Evolutionary conservation across 2,329 filamentous ascomycete genomes (phyloP).

Genomic region (Dactylellina parvicollis): DNA sequence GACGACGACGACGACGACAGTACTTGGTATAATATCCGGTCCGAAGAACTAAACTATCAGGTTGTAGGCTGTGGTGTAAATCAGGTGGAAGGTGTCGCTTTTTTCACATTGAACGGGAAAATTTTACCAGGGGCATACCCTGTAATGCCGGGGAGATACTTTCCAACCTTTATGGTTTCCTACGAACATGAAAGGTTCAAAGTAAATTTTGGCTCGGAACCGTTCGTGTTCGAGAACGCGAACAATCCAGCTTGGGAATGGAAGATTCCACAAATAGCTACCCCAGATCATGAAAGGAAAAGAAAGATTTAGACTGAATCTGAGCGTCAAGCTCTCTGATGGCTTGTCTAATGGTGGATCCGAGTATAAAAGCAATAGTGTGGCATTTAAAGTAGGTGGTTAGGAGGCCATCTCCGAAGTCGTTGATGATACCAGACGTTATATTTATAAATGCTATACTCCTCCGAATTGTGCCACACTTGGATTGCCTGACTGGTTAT

Average conservation of each 20-base stretch:
- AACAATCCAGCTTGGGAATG: conserved; percentile 15
- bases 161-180: not conserved
- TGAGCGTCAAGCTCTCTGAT: no score
- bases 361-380: no score
- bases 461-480: no score
- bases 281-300: not conserved
- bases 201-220: conserved; percentile 14
- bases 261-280: not conserved
- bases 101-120: conserved; percentile 10
- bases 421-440: no score
- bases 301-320: not conserved
- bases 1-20: not conserved
- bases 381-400: no score
- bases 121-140: not conserved
- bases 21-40: not conserved
- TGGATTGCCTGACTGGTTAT: no score
- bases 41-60: not conserved
- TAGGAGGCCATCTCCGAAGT: no score
- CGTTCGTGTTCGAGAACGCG: conserved; percentile 3
- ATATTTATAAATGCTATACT: no score
- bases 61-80: conserved; percentile 11
- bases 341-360: no score
- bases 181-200: conserved; percentile 9
- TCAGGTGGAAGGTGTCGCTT: not conserved
- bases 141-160: not conserved